A percentile compares a stretch with the other conserved stretches of the same genome.
Conservation (phyloP, 768 basidiomycete genomes). For the Stropharia rugosoannulata region DNA sequence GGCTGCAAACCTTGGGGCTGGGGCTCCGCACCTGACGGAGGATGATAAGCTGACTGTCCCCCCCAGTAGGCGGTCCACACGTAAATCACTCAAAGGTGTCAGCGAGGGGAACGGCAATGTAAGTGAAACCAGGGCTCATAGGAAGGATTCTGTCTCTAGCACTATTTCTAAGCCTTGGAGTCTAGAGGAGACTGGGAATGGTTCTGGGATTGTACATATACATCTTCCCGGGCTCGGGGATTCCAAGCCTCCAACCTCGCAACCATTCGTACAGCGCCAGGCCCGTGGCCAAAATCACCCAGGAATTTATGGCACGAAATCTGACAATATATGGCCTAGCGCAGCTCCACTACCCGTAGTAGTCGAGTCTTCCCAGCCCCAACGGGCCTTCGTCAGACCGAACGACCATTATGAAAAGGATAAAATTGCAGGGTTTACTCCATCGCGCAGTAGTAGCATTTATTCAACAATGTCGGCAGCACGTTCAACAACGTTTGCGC, state of each 20-base stretch:
- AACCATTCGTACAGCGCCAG: conserved; percentile 6
- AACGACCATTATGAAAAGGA: background rate
- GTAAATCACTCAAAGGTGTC: conserved; percentile 14
- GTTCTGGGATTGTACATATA: conserved; percentile 30
- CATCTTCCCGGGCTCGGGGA: no score
- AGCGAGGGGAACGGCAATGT: conserved; percentile 4
- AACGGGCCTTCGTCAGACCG: conserved; percentile 9
- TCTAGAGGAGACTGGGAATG: conserved; percentile 38
- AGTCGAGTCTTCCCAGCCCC: conserved; percentile 14
- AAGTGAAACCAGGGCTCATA: background rate
- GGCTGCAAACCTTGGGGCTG: conserved; percentile 35
- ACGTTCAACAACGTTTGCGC: background rate
- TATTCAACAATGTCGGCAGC: conserved; percentile 11
- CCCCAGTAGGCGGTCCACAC: conserved; percentile 15
- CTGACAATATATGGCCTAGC: no score
- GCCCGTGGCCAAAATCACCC: conserved; percentile 7
- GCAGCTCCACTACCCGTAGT: no score
- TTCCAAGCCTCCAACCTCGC: background rate
- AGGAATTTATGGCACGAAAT: no score
- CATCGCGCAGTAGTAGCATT: conserved; percentile 13
- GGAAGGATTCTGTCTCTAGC: conserved; percentile 11
- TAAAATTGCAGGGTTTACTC: background rate
- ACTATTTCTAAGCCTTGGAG: conserved; percentile 33
- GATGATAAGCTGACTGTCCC: conserved; percentile 25
- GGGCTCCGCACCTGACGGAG: conserved; percentile 10